phyloP scores from a whole-genome alignment of 192 early-diverging fungal genomes.

The Dissophora ornata region DNA sequence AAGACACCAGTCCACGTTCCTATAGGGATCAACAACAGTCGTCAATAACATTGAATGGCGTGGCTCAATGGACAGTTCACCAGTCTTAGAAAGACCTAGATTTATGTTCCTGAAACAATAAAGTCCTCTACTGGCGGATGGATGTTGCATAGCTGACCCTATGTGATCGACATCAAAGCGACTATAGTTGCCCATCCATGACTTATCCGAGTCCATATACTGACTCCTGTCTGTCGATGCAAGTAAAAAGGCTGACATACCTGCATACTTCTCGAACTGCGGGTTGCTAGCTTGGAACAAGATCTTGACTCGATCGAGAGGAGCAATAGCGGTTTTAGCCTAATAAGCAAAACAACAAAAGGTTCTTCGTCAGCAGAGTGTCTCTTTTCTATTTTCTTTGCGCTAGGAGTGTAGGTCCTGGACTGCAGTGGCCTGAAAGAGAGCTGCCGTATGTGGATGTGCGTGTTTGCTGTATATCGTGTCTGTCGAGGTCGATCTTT shows the following conservation, averaged over 20 bases:
- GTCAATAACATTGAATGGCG: too few relatives aligned
- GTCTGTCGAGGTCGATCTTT: too few relatives aligned
- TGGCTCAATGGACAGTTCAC: too few relatives aligned
- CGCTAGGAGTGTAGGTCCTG: too few relatives aligned
- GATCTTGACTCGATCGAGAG: constrained; percentile 88
- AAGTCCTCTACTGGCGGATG: neutral
- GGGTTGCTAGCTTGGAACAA: constrained; percentile 85
- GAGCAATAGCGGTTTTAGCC: constrained; percentile 85
- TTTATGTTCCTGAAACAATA: neutral
- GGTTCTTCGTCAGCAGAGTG: neutral
- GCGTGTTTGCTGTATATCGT: too few relatives aligned
- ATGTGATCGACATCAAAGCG: too few relatives aligned
- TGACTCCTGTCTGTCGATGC: neutral
- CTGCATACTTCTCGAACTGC: constrained; percentile 72
- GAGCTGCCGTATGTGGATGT: too few relatives aligned
- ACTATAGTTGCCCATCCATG: too few relatives aligned
- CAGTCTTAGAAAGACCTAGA: neutral
- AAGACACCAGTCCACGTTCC: constrained; percentile 87
- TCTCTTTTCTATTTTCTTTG: neutral
- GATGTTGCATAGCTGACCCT: too few relatives aligned
- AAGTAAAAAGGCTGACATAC: constrained; percentile 36
- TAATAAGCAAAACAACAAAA: constrained; percentile 7
- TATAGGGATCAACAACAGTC: constrained; percentile 23
- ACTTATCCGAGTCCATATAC: too few relatives aligned
- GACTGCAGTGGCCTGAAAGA: too few relatives aligned